Evolutionary conservation across 176 grass and related monocot genomes (phyloP), one percentile per base, ranked within the genome.

Genomic region (Microstegium vimineum): DNA sequence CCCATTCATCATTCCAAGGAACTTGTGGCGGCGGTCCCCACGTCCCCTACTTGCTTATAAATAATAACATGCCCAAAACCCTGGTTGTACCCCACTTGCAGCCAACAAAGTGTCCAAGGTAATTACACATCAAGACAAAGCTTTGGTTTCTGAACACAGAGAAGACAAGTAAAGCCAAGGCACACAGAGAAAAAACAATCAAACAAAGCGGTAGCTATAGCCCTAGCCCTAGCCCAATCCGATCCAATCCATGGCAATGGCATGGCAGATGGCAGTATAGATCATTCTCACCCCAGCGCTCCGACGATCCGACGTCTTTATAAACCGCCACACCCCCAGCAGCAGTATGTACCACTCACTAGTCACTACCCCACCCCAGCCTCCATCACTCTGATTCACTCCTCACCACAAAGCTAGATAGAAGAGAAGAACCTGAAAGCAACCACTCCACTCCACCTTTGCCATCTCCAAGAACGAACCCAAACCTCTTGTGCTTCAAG

Each of bases 1-100:
- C n/a, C n/a, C 36, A 40, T 82, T 69, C 74, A 86, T 90, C 88
- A 86, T 90, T 83, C 84, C 88, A 79, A 78, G 63, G 46, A 45
- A 38, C 68, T 82, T 42, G 31, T 41, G 26, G 25, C 49, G 22
- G 73, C 18, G 22, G 73, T 14, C 79, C 73, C 73, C 79, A 56
- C 57, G 59, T 16, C 61, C n/a, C 69, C 6, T 27, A n/a, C 61
- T 18, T 46, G 22, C 28, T 49, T 63, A 62, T n/a, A n/a, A n/a
- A n/a, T n/a, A n/a, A n/a, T n/a, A 54, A 47, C 59, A 71, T 42
- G 11, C 45, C 84, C 70, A 52, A 83, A 76, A 41, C 20, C 76
- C 81, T 66, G 42, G 72, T 78, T 85, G 36, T 69, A 73, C 79
- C 79, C 28, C 76, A 79, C 18, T 34, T 85, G 73, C 79, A 69